Base-by-base conservation (phyloP, 2,329 filamentous ascomycete genomes). In the Chaetothyriales sp. region DNA sequence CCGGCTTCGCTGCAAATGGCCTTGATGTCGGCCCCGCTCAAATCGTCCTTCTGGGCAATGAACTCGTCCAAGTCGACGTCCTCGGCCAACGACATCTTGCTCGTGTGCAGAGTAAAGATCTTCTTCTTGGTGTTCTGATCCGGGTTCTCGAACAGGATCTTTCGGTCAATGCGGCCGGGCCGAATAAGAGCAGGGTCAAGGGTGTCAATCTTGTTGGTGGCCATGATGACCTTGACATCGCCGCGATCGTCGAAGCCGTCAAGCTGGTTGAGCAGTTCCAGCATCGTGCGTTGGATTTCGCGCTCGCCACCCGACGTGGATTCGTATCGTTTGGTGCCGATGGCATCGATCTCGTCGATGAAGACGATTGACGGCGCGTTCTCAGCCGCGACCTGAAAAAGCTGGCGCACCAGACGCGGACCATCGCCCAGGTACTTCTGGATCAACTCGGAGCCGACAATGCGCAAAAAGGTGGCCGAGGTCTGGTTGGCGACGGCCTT, bases 141-240 rank as follows among this genome's bases (percentile, higher is more conserved):
- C 20, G 81, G 81, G 63, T 82, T 84, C 70, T 85, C 81, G 58
- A 85, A 85, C 58, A 85, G 73, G 67, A 98, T 98, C 80, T 98
- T 98, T 63, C 92, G 84, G 70, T 98, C 92, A 69, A 98, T 98
- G 77, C 92, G 89, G 58, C 92, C 92, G 45, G 92, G 92, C 60
- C 92, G 85, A 66, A 98, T 98, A 61, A 98, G 77, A 18, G 92
- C 92, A 51, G 92, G 92, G 65, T 98, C 94, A 25, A 98, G 77
- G 3, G 88, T 94, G 61, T 98, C 94, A 61, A 98, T 98, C 80
- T 98, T 98, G 82, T 98, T 98, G 60, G 92, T 98, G 10, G 92
- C 94, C 89, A 98, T 97, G 69, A 98, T 90, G 56, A 98, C 92
- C 76, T 98, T 98, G 70, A 98, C 90, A 66, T 98, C 92, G 61